phyloP scores from a whole-genome alignment of 305 asterid species.

The Euphrasia arctica region DNA sequence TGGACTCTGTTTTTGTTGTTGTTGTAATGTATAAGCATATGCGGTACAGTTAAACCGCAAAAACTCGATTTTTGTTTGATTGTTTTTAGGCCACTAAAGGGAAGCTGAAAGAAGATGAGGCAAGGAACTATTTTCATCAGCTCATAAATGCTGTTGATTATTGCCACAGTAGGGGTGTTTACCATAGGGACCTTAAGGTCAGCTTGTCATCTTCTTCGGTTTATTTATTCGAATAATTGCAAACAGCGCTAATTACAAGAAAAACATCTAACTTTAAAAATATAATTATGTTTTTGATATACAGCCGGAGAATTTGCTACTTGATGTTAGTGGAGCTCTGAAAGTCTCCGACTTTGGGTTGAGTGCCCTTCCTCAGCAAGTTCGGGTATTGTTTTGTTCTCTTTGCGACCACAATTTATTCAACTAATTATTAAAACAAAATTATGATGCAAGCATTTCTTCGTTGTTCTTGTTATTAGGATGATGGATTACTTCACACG shows the following conservation, averaged over 20 bases:
- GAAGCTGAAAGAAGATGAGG: slow-evolving; percentile 93
- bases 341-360: slow-evolving; percentile 96
- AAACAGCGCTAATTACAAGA: background rate
- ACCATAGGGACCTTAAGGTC: slow-evolving; percentile 70
- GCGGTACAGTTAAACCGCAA: too few relatives aligned
- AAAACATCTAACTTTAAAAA: too few relatives aligned
- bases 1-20: background rate
- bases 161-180: slow-evolving; percentile 77
- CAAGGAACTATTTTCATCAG: slow-evolving; percentile 64
- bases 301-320: slow-evolving; percentile 91
- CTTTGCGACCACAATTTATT: background rate
- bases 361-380: slow-evolving; percentile 99
- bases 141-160: slow-evolving; percentile 68
- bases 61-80: background rate
- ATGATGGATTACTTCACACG: slow-evolving; percentile 95
- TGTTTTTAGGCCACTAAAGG: slow-evolving; percentile 64
- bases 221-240: background rate
- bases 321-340: slow-evolving; percentile 74
- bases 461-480: slow-evolving; percentile 48
- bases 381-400: slow-evolving; percentile 53
- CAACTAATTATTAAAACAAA: background rate
- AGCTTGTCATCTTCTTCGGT: background rate
- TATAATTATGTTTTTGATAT: slow-evolving; percentile 19
- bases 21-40: background rate
- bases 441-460: background rate